phyloP scores from a whole-genome alignment of 2,329 filamentous ascomycete genomes.

The Neofusicoccum ribis region DNA sequence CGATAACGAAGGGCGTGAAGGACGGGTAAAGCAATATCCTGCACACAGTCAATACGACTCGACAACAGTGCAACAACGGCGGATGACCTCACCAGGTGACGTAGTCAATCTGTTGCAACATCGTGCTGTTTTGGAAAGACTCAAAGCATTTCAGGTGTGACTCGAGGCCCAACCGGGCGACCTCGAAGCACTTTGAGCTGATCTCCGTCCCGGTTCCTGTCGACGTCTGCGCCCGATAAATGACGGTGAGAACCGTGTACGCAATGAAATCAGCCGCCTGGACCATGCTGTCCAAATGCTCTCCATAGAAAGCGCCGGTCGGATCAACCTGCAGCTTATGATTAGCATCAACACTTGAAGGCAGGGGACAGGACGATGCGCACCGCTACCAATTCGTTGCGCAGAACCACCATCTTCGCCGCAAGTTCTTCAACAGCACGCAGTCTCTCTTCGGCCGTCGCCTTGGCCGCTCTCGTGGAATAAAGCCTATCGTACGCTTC shows the following conservation, averaged over 20 bases:
- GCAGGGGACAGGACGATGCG: not conserved
- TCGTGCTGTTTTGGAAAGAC: conserved; percentile 8
- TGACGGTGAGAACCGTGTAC: conserved; percentile 22
- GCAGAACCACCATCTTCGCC: not conserved
- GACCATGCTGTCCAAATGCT: not conserved
- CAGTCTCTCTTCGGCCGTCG: not conserved
- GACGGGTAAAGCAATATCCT: conserved; percentile 23
- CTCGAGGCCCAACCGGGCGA: conserved; percentile 20
- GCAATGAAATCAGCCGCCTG: conserved; percentile 21
- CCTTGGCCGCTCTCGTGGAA: not conserved
- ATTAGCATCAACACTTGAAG: no score
- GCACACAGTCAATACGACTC: not conserved
- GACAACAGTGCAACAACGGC: no score
- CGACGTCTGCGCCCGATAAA: conserved; percentile 22
- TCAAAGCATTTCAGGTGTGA: conserved; percentile 21
- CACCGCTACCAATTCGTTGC: conserved; percentile 1
- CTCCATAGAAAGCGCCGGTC: not conserved
- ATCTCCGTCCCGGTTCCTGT: conserved; percentile 21
- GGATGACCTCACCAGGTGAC: conserved; percentile 17
- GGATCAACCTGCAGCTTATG: not conserved
- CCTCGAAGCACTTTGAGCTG: conserved; percentile 23
- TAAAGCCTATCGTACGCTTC: conserved; percentile 39
- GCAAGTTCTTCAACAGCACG: not conserved
- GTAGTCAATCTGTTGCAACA: conserved; percentile 16
- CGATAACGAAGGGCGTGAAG: conserved; percentile 22